These are phyloP conservation scores for Myriosclerotinia scirpicola DNA, from an alignment of 2,329 filamentous ascomycete genomes.

Conservation along the genomic window DNA sequence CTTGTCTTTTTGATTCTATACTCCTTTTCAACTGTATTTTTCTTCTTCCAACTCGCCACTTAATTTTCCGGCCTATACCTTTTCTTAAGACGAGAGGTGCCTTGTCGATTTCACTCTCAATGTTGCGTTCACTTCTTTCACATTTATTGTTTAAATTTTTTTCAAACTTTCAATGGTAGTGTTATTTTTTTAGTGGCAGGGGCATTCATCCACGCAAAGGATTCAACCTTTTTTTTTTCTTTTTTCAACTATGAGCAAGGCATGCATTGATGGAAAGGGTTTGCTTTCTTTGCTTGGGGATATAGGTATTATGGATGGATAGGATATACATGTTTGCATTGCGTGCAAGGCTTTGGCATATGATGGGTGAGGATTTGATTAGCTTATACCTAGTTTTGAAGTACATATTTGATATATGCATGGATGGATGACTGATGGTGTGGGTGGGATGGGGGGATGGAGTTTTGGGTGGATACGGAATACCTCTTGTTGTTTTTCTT, in stretches of 20 bases:
- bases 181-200: not conserved
- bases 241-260: not conserved
- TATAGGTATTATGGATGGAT: slow-evolving; percentile 6
- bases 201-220: not conserved
- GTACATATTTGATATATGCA: not conserved
- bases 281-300: not conserved
- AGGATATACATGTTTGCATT: slow-evolving; percentile 20
- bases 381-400: slow-evolving; percentile 3
- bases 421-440: slow-evolving; percentile 1
- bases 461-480: not conserved
- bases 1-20: not conserved
- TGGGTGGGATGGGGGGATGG: not conserved
- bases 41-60: not conserved
- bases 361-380: slow-evolving; percentile 6
- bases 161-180: not conserved
- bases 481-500: slow-evolving; percentile 9
- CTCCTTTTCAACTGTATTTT: slow-evolving; percentile 1
- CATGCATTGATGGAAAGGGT: slow-evolving; percentile 13
- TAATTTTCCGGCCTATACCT: slow-evolving; percentile 4
- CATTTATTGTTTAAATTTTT: not conserved
- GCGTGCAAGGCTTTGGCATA: slow-evolving; percentile 21
- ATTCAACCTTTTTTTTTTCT: not conserved
- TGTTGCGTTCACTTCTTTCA: not conserved
- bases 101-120: not conserved
- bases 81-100: not conserved